Percentiles rank a stretch among this genome's conserved stretches.
These are phyloP conservation scores for Penicillium angulare DNA, from an alignment of 495 filamentous ascomycete genomes.

Conservation along the genomic window DNA sequence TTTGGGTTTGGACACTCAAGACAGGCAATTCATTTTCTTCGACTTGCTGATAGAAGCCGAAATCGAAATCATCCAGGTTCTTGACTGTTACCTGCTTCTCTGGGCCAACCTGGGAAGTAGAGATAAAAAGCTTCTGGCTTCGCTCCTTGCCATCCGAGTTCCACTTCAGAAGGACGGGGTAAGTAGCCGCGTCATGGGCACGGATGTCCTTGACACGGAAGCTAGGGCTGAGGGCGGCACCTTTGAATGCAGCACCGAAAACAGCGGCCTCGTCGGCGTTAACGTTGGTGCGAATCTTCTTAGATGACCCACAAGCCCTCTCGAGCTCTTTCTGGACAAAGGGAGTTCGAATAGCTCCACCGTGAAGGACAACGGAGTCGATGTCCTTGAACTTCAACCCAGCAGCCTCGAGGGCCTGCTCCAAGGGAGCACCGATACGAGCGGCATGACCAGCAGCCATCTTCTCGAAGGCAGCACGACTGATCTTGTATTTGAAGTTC, in stretches of 20 bases:
- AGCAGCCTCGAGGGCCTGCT: conserved; percentile 71
- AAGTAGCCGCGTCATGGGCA: conserved; percentile 67
- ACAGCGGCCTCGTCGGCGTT: conserved; percentile 97
- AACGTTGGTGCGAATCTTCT: conserved; percentile 88
- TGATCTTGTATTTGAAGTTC: conserved; percentile 89
- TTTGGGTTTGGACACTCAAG: conserved; percentile 64
- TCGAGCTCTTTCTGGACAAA: conserved; percentile 93
- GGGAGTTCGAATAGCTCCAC: conserved; percentile 85
- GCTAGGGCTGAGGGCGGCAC: conserved; percentile 82
- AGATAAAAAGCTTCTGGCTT: conserved; percentile 74
- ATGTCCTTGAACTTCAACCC: conserved; percentile 72
- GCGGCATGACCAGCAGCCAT: conserved; percentile 67
- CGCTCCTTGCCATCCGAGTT: conserved; percentile 58
- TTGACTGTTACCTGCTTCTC: conserved; percentile 88
- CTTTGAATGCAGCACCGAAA: conserved; percentile 94
- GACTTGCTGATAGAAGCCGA: conserved; percentile 76
- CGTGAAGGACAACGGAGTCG: conserved; percentile 89
- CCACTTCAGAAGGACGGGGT: conserved; percentile 72
- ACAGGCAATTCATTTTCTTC: conserved; percentile 47
- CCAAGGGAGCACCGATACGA: conserved; percentile 66
- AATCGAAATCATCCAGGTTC: conserved; percentile 79
- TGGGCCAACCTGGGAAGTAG: conserved; percentile 70
- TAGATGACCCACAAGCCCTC: conserved; percentile 62
- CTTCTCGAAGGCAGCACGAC: conserved; percentile 78
- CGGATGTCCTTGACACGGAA: conserved; percentile 98